Percentiles rank a stretch among this genome's conserved stretches.
Conservation (phyloP, 768 basidiomycete species). For the Symmetrospora coprosmae region DNA sequence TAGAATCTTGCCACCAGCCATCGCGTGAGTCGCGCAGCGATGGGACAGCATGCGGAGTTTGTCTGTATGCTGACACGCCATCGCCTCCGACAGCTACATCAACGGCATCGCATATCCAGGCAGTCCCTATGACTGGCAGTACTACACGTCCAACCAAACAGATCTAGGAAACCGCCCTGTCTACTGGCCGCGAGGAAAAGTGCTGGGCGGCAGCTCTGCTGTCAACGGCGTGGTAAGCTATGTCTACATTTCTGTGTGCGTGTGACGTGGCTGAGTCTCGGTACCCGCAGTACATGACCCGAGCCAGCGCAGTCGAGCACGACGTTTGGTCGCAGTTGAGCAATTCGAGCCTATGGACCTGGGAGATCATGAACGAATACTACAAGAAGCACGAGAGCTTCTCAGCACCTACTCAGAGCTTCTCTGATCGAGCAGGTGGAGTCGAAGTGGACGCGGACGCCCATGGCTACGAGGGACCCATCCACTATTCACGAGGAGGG, state of each 20-base stretch:
- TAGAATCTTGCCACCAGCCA: slow-evolving; percentile 23
- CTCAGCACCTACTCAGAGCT: slow-evolving; percentile 35
- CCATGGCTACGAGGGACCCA: slow-evolving; percentile 33
- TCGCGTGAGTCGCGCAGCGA: slow-evolving; percentile 1
- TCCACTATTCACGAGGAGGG: slow-evolving; percentile 28
- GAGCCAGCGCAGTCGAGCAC: slow-evolving; percentile 27
- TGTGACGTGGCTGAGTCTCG: neutral
- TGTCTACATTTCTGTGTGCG: neutral
- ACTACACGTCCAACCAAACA: slow-evolving; percentile 27
- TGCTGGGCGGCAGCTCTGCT: slow-evolving; percentile 33
- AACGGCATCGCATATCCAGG: slow-evolving; percentile 21
- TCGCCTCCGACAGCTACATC: slow-evolving; percentile 18
- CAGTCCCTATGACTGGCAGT: slow-evolving; percentile 32
- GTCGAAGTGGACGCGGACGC: slow-evolving; percentile 35
- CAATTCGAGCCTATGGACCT: slow-evolving; percentile 28
- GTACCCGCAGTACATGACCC: slow-evolving; percentile 25
- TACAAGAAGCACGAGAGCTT: slow-evolving; percentile 36
- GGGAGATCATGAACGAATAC: slow-evolving; percentile 30
- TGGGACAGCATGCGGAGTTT: neutral
- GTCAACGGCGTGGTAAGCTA: slow-evolving; percentile 30
- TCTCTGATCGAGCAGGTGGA: slow-evolving; percentile 28
- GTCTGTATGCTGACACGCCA: neutral
- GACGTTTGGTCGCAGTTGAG: slow-evolving; percentile 31
- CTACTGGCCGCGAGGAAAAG: slow-evolving; percentile 33
- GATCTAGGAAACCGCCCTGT: slow-evolving; percentile 25